phyloP scores from a whole-genome alignment of 352 stramenopile genomes.

The Phytophthora pistaciae region DNA sequence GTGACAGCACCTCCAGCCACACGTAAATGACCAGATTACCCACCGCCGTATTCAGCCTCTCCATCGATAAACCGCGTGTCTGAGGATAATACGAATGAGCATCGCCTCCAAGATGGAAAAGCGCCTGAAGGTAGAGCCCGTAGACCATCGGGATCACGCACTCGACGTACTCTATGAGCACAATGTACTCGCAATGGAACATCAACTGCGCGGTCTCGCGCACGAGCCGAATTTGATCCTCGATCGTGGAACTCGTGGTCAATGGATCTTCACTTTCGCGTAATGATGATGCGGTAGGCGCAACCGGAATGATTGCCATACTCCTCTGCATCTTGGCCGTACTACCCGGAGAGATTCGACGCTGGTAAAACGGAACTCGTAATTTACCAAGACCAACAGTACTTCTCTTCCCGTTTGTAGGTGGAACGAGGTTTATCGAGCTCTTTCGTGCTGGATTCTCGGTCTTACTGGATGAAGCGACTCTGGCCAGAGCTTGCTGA shows the following conservation, averaged over 20 bases:
- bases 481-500: neutral
- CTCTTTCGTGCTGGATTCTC: neutral
- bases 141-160: slow-evolving; percentile 26
- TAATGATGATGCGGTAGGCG: neutral
- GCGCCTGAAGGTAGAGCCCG: slow-evolving; percentile 19
- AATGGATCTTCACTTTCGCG: neutral
- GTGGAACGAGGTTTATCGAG: neutral
- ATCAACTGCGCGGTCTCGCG: slow-evolving; percentile 16
- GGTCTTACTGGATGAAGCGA: neutral
- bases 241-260: neutral
- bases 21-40: slow-evolving; percentile 10
- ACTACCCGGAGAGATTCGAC: neutral
- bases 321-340: neutral
- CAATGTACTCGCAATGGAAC: slow-evolving; percentile 32
- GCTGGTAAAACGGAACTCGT: neutral
- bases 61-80: slow-evolving; percentile 3
- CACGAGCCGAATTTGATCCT: slow-evolving; percentile 10
- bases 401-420: no score
- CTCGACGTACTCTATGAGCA: slow-evolving; percentile 25
- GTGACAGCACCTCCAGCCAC: slow-evolving; percentile 4
- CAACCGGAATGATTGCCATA: neutral
- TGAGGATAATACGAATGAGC: slow-evolving; percentile 8
- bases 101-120: slow-evolving; percentile 30
- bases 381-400: neutral
- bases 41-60: slow-evolving; percentile 1